Percentiles rank a stretch among this genome's conserved stretches.
Evolutionary conservation across 2,329 filamentous ascomycete species (phyloP).

Genomic region (Scleromitrula shiraiana): DNA sequence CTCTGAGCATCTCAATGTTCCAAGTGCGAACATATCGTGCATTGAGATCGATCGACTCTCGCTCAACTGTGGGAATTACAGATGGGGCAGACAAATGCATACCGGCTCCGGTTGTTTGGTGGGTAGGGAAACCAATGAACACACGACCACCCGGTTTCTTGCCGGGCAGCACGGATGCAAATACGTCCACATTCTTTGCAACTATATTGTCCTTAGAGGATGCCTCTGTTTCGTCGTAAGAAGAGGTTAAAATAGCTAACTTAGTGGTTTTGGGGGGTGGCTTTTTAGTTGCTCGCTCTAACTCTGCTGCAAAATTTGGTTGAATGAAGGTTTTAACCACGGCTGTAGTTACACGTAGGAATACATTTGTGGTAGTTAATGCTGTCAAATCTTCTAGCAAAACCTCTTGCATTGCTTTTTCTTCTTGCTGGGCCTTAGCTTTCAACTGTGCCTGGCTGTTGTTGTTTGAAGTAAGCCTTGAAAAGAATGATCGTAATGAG

Average conservation of each 20-base stretch:
- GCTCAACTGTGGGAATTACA: conserved; percentile 92
- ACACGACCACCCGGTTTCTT: conserved; percentile 77
- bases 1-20: conserved; percentile 89
- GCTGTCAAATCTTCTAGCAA: conserved; percentile 66
- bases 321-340: conserved; percentile 69
- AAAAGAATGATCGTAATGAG: conserved; percentile 73
- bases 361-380: conserved; percentile 69
- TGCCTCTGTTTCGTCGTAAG: conserved; percentile 71
- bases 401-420: conserved; percentile 52
- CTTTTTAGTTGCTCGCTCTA: conserved; percentile 95
- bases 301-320: conserved; percentile 67
- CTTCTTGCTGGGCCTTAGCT: conserved; percentile 52
- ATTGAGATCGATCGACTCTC: conserved; percentile 94
- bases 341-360: conserved; percentile 80
- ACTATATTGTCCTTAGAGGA: conserved; percentile 39
- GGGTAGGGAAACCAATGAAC: conserved; percentile 96
- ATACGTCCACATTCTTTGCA: conserved; percentile 65
- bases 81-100: conserved; percentile 94
- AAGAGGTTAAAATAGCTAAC: conserved; percentile 82
- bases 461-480: conserved; percentile 55
- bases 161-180: conserved; percentile 80
- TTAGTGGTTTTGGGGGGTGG: conserved; percentile 83
- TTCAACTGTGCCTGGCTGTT: conserved; percentile 42
- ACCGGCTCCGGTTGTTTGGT: conserved; percentile 89
- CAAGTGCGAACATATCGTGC: conserved; percentile 89